A percentile compares a stretch with the other conserved stretches of the same genome.
Evolutionary conservation across 306 rosid species (phyloP).

Genomic region (Albizia julibrissin): DNA sequence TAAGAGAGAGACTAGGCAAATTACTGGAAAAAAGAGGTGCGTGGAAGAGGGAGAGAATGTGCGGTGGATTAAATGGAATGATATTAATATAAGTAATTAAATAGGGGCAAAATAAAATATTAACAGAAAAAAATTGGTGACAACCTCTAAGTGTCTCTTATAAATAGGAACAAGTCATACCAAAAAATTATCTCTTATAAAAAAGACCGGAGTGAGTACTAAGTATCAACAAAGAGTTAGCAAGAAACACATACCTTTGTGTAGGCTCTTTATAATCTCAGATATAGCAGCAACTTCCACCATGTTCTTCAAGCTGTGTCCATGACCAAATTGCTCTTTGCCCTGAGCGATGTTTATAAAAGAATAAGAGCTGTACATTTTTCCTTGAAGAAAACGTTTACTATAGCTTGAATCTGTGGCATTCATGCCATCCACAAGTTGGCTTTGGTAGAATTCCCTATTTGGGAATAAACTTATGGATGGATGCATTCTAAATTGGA

Average conservation of each 20-base stretch:
- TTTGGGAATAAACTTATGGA: constrained; percentile 47
- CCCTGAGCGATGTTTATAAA: constrained; percentile 43
- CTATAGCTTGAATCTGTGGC: constrained; percentile 25
- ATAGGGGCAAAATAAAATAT: too few species aligned
- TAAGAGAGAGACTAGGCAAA: too few species aligned
- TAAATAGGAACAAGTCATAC: too few species aligned
- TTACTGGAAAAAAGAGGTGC: too few species aligned
- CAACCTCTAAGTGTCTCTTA: too few species aligned
- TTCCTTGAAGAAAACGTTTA: constrained; percentile 31
- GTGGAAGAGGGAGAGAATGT: too few species aligned
- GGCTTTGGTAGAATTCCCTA: constrained; percentile 38
- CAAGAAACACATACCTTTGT: constrained; percentile 28
- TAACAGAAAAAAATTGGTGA: too few species aligned
- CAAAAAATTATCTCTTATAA: too few species aligned
- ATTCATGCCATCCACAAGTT: constrained; percentile 33
- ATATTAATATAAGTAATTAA: too few species aligned
- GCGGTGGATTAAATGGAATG: too few species aligned
- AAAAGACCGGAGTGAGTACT: too few species aligned
- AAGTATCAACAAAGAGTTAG: too few species aligned
- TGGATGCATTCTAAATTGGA: constrained; percentile 58
- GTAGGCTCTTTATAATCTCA: constrained; percentile 50
- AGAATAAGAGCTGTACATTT: constrained; percentile 40
- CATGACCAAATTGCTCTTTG: constrained; percentile 32
- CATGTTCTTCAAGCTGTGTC: constrained; percentile 40
- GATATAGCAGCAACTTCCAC: constrained; percentile 52